Conservation (phyloP, 768 basidiomycete genomes). For the Termitomyces sp. region DNA sequence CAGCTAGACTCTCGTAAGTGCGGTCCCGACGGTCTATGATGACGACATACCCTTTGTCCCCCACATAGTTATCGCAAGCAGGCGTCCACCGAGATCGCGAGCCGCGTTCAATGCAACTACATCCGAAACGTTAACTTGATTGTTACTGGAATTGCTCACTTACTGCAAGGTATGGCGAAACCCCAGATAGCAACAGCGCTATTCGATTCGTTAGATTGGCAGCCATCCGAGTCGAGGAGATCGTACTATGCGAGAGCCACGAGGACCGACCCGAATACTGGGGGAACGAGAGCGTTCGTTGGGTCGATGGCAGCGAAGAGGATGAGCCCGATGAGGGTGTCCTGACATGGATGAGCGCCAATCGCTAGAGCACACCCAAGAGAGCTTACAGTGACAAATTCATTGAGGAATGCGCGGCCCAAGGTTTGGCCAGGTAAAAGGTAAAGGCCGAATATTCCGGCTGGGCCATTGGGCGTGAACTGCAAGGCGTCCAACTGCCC, state of each 20-base stretch:
- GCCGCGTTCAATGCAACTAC: conserved; percentile 60
- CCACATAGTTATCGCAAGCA: conserved; percentile 57
- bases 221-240: not conserved
- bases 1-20: conserved; percentile 24
- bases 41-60: conserved; percentile 32
- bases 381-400: conserved; percentile 45
- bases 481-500: conserved; percentile 17
- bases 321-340: conserved; percentile 42
- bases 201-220: not conserved
- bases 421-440: conserved; percentile 36
- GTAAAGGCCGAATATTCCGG: conserved; percentile 50
- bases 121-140: not conserved
- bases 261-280: conserved; percentile 41
- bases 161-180: conserved; percentile 45
- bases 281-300: conserved; percentile 52
- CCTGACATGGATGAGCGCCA: conserved; percentile 18
- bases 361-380: not conserved
- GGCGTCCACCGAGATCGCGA: conserved; percentile 62
- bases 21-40: not conserved
- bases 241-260: conserved; percentile 56
- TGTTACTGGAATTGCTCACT: conserved; percentile 3
- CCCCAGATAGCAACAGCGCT: conserved; percentile 60
- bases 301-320: conserved; percentile 53
- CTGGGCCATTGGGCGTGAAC: conserved; percentile 35
- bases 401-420: conserved; percentile 44